A percentile compares a stretch with the other conserved stretches of the same genome.
phyloP scores from a whole-genome alignment of 208 protist species.

The Herpetomonas samuelpessoai region DNA sequence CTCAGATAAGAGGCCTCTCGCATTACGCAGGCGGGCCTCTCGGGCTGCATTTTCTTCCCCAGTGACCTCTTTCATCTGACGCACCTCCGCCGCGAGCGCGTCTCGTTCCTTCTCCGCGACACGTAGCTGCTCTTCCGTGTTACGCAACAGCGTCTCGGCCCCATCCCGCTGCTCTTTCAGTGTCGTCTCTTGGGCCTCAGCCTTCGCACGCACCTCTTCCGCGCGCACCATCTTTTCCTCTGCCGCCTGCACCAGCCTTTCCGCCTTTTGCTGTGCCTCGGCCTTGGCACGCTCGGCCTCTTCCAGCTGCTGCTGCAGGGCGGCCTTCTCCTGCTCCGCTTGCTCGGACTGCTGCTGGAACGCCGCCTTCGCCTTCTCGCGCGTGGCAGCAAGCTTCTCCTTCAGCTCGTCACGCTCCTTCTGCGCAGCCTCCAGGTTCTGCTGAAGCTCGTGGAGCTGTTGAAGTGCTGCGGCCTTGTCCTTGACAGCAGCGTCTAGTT shows the following conservation, averaged over 20 bases:
- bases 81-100: background rate
- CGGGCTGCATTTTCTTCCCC: background rate
- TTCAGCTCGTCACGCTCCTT: constrained; percentile 11
- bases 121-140: too few species aligned
- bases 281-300: constrained; percentile 7
- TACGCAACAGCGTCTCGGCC: too few species aligned
- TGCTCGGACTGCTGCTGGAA: background rate
- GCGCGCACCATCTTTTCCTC: constrained; percentile 6
- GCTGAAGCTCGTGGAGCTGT: constrained; percentile 16
- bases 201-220: constrained; percentile 7
- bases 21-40: too few species aligned
- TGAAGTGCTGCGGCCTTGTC: background rate
- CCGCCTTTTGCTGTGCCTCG: constrained; percentile 3
- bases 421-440: constrained; percentile 7
- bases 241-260: constrained; percentile 1
- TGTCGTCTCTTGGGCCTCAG: background rate
- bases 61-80: constrained; percentile 10
- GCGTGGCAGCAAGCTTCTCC: constrained; percentile 7
- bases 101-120: constrained; percentile 1
- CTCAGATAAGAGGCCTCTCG: too few species aligned
- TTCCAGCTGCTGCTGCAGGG: constrained; percentile 10
- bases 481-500: constrained; percentile 1
- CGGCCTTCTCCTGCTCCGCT: background rate
- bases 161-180: constrained; percentile 9
- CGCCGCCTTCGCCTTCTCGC: background rate